phyloP scores from a whole-genome alignment of 2,329 filamentous ascomycete species.

The Geoglossum cookeanum region DNA sequence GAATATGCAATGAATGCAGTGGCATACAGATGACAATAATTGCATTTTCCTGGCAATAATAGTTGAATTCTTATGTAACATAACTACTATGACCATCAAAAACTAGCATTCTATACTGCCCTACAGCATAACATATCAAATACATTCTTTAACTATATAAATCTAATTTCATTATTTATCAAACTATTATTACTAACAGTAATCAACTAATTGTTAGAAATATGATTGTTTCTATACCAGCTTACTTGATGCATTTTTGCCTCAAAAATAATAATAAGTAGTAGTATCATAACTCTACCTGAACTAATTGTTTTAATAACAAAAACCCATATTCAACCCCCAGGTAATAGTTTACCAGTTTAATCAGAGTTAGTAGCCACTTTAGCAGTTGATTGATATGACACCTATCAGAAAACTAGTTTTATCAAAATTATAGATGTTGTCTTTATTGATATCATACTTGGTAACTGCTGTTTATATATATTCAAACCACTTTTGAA shows the following conservation, averaged over 20 bases:
- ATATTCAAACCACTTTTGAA: too few species aligned
- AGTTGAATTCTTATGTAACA: slow-evolving; percentile 13
- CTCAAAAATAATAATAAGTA: slow-evolving; percentile 1
- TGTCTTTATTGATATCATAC: slow-evolving; percentile 5
- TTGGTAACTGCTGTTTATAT: too few species aligned
- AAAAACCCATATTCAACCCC: slow-evolving; percentile 8
- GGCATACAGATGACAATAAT: slow-evolving; percentile 23
- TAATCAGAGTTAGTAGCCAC: slow-evolving; percentile 4
- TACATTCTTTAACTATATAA: slow-evolving; percentile 15
- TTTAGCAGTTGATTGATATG: slow-evolving; percentile 4
- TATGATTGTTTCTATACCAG: neutral
- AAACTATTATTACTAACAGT: slow-evolving; percentile 16
- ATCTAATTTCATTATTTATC: slow-evolving; percentile 18
- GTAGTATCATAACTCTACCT: slow-evolving; percentile 4
- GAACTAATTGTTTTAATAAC: slow-evolving; percentile 9
- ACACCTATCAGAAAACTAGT: too few species aligned
- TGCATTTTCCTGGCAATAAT: slow-evolving; percentile 18
- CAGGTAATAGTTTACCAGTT: slow-evolving; percentile 5
- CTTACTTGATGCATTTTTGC: neutral
- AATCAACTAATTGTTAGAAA: neutral
- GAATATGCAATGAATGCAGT: too few species aligned
- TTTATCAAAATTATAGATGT: slow-evolving; percentile 10
- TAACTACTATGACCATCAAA: neutral
- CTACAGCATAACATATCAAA: neutral
- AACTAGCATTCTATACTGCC: neutral